Percentiles rank a stretch among this genome's conserved stretches.
These are phyloP conservation scores for Boeremia exigua DNA, from an alignment of 2,329 filamentous ascomycete species.

Conservation along the genomic window DNA sequence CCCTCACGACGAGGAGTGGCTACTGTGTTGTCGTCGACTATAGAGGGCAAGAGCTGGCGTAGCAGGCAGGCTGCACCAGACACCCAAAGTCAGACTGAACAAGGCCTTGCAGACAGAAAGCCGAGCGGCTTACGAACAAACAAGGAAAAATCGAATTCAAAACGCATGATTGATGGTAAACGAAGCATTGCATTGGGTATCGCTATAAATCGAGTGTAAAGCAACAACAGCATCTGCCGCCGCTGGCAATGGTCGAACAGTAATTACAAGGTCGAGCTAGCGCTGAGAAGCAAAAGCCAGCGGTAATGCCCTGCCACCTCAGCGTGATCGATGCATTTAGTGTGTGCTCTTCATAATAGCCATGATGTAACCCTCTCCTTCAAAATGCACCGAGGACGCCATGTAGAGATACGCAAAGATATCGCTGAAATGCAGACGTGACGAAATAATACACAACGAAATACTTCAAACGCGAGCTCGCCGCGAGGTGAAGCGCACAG, in stretches of 20 bases:
- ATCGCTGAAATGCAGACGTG: conserved; percentile 41
- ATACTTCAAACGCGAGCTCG: conserved; percentile 19
- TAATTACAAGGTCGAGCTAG: not conserved
- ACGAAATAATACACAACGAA: conserved; percentile 9
- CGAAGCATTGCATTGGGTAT: conserved; percentile 6
- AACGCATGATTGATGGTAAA: not conserved
- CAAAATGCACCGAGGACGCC: conserved; percentile 6
- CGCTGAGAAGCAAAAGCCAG: not conserved
- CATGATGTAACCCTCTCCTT: conserved; percentile 6
- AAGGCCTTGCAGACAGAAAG: not conserved
- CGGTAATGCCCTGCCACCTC: not conserved
- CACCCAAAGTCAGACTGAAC: not conserved
- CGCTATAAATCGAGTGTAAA: not conserved
- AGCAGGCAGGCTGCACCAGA: not conserved
- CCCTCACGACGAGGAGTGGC: not conserved
- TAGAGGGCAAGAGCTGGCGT: conserved; percentile 2
- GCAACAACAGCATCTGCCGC: not conserved
- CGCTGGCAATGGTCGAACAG: not conserved
- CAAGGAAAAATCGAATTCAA: not conserved
- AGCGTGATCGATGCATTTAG: conserved; percentile 1
- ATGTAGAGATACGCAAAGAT: conserved; percentile 4
- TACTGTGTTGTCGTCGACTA: not conserved
- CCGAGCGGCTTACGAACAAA: not conserved
- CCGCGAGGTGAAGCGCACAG: conserved; percentile 45
- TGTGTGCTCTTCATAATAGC: conserved; percentile 13